These are phyloP conservation scores for Ceriops zippeliana DNA, from an alignment of 345 rosid species.

Conservation along the genomic window DNA sequence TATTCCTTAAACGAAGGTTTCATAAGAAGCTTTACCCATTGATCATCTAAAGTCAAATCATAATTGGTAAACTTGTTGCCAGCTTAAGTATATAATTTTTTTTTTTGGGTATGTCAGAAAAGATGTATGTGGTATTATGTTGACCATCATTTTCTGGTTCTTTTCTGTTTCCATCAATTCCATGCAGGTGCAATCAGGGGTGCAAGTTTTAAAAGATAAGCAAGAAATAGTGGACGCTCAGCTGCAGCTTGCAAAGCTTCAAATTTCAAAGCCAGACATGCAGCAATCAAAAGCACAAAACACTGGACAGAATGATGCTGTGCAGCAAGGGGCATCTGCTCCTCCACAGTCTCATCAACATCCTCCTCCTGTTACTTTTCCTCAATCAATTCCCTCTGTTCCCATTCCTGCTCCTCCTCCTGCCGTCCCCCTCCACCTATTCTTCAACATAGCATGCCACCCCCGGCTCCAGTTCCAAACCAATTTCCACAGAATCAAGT, in stretches of 20 bases:
- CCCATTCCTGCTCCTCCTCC: conserved; percentile 30
- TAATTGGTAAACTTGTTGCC: conserved; percentile 1
- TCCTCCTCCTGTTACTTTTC: conserved; percentile 33
- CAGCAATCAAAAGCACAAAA: conserved; percentile 41
- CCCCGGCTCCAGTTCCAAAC: conserved; percentile 50
- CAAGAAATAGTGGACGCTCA: conserved; percentile 69
- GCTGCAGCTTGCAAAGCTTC: conserved; percentile 58
- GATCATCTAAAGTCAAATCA: not conserved
- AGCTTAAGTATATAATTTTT: not conserved
- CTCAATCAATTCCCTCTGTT: conserved; percentile 31
- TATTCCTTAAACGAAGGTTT: not conserved
- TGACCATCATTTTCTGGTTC: conserved; percentile 4
- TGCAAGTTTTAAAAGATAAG: conserved; percentile 66
- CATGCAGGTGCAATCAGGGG: conserved; percentile 73
- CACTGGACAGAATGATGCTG: conserved; percentile 36
- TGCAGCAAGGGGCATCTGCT: conserved; percentile 48
- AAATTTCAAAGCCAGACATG: conserved; percentile 48
- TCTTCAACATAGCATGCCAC: conserved; percentile 49
- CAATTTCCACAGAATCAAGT: conserved; percentile 54
- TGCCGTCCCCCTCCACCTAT: conserved; percentile 33
- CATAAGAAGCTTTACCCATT: not conserved
- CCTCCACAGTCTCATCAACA: conserved; percentile 48
- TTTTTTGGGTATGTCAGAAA: no score
- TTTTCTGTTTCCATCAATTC: conserved; percentile 10
- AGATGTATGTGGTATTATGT: not conserved